Base-by-base conservation (phyloP, 768 basidiomycete species). In the Neoboletus subvelutipes region DNA sequence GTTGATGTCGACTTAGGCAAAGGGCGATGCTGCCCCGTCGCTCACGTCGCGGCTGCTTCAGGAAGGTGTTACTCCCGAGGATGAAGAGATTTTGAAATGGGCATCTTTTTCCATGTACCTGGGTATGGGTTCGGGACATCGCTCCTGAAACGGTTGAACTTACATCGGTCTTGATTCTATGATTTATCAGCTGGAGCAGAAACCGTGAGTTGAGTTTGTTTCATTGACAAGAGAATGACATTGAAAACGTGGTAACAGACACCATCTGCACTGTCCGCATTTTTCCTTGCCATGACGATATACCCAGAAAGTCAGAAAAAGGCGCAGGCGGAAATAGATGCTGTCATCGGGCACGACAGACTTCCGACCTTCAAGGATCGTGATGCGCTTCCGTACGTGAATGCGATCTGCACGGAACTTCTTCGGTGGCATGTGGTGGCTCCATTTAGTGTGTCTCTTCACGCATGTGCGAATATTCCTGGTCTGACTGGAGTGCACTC, bases 301-400 rank as follows among this genome's bases (percentile, higher is more conserved):
- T 55, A 50, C 26, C 59, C 65, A 0, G 51, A 67, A 0, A 43
- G 56, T 15, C 17, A 50, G 4, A 43, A 31, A 8, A 56, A 51
- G 24, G 65, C 59, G 1, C 65, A 61, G 17, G 51, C 37, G 4
- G 65, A 64, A 34, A 15, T 66, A 0, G 64, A 66, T 98, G 64
- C 94, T 92, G 85, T 99, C 1, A 20, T 66, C 4, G 61, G 61
- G 8, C 7, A 22, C 1, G 50, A 64, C 0, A 54, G 64, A 22
- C 58, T 67, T 18, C 65, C 58, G 4, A 56, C 52, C 0, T 34
- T 63, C 1, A 8, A 36, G 1, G 64, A 66, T 45, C 56, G 58
- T 7, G 55, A 60, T 22, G 33, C 41, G 2, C 54, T 64, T 20
- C 65, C 61, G 0, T 67, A 67, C 18, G 52, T 60, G 8, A 57